phyloP scores from a whole-genome alignment of 2,329 filamentous ascomycete species.

The Herpotrichia juniperi region DNA sequence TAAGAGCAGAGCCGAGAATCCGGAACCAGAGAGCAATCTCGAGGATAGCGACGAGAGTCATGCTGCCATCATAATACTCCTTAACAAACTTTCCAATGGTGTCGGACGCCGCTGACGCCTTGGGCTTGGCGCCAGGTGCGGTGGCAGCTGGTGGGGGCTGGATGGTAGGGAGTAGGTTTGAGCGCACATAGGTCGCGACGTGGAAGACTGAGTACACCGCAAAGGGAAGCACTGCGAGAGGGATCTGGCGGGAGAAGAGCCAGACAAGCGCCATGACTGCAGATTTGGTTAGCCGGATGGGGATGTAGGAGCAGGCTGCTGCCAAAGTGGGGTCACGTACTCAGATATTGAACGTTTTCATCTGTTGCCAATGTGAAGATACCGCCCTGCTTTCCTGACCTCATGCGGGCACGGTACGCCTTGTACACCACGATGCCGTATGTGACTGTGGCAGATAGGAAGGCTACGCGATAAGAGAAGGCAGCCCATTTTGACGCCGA shows the following conservation, averaged over 20 bases:
- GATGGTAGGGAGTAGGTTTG: constrained; percentile 88
- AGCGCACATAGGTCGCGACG: constrained; percentile 93
- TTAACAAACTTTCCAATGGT: constrained; percentile 93
- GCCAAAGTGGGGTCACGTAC: constrained; percentile 61
- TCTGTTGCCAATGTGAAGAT: constrained; percentile 74
- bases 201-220: constrained; percentile 98
- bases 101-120: constrained; percentile 73
- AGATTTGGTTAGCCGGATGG: constrained; percentile 19
- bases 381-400: constrained; percentile 71
- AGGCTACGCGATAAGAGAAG: constrained; percentile 88
- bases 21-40: constrained; percentile 90
- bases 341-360: constrained; percentile 97
- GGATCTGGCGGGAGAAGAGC: constrained; percentile 89
- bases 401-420: constrained; percentile 84
- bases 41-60: constrained; percentile 87
- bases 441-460: constrained; percentile 85
- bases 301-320: neutral
- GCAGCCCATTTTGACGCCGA: constrained; percentile 77
- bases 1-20: constrained; percentile 76
- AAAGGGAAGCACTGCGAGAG: constrained; percentile 90
- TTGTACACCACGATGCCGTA: constrained; percentile 99
- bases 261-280: constrained; percentile 91
- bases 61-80: constrained; percentile 95
- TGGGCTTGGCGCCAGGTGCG: constrained; percentile 60
- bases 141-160: constrained; percentile 65